Conservation (phyloP, 306 rosid species). For the Acacia crassicarpa region DNA sequence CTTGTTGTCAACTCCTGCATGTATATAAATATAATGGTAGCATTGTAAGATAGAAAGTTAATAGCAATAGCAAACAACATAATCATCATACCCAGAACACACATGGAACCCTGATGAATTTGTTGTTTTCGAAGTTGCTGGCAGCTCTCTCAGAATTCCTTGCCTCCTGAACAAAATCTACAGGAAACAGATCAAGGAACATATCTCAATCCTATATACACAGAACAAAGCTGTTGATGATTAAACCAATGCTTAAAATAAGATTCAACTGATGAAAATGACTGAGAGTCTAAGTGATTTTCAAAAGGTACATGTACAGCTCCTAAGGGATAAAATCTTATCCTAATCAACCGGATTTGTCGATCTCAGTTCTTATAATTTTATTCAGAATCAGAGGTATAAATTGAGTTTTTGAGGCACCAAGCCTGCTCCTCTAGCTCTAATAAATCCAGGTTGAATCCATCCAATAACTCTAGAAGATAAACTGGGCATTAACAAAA, state of each 20-base stretch:
- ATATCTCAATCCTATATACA: slow-evolving; percentile 20
- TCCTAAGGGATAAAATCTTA: neutral
- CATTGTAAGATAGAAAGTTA: slow-evolving; percentile 12
- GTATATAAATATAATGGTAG: slow-evolving; percentile 32
- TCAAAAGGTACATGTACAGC: neutral
- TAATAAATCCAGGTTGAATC: neutral
- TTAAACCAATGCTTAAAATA: slow-evolving; percentile 9
- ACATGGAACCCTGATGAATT: slow-evolving; percentile 68
- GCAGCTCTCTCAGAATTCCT: slow-evolving; percentile 84
- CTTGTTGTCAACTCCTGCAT: slow-evolving; percentile 74
- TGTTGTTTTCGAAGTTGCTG: slow-evolving; percentile 61
- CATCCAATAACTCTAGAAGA: neutral
- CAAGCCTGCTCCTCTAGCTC: neutral
- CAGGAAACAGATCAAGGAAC: slow-evolving; percentile 14
- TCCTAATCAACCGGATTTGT: too few relatives aligned
- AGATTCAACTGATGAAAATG: neutral
- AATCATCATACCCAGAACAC: slow-evolving; percentile 76
- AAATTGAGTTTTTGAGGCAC: neutral
- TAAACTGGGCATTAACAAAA: neutral
- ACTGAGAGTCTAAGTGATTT: neutral
- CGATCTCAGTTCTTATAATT: neutral
- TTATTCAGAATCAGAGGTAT: too few relatives aligned
- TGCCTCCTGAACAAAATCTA: slow-evolving; percentile 92
- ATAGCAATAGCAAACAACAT: slow-evolving; percentile 18
- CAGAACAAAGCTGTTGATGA: neutral